A percentile compares a stretch with the other conserved stretches of the same genome.
Evolutionary conservation across 192 early-diverging fungal species (phyloP).

Genomic region (Entophlyctis luteolus): DNA sequence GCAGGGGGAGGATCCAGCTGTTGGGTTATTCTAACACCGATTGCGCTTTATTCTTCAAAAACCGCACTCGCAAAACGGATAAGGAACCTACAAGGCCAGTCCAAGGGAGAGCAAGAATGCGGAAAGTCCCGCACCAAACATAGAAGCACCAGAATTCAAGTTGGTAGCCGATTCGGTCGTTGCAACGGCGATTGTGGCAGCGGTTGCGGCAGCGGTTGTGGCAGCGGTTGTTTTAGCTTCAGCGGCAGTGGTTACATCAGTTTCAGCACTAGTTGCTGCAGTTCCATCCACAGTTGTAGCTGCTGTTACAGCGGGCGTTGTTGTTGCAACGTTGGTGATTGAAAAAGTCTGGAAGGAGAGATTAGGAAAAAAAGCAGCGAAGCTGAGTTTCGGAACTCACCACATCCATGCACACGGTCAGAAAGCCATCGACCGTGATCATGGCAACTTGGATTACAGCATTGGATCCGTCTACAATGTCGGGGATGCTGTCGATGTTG

Average conservation of each 20-base stretch:
- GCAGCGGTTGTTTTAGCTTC: neutral
- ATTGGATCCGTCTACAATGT: slow-evolving; percentile 40
- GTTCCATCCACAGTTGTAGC: neutral
- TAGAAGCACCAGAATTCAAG: neutral
- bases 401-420: slow-evolving; percentile 41
- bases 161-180: no score
- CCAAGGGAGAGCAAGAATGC: neutral
- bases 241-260: neutral
- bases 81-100: no score
- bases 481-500: slow-evolving; percentile 28
- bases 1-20: no score
- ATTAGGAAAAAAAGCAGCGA: neutral
- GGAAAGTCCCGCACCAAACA: neutral
- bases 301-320: neutral
- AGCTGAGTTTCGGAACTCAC: neutral
- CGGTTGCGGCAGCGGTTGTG: neutral
- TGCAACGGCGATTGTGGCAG: neutral
- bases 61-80: no score
- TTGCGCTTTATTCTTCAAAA: no score
- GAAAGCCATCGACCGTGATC: slow-evolving; percentile 46
- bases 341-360: neutral
- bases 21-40: no score
- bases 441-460: slow-evolving; percentile 55
- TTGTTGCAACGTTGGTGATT: neutral
- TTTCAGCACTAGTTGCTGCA: neutral